phyloP scores from a whole-genome alignment of 768 basidiomycete species.

The Serendipita sp. region DNA sequence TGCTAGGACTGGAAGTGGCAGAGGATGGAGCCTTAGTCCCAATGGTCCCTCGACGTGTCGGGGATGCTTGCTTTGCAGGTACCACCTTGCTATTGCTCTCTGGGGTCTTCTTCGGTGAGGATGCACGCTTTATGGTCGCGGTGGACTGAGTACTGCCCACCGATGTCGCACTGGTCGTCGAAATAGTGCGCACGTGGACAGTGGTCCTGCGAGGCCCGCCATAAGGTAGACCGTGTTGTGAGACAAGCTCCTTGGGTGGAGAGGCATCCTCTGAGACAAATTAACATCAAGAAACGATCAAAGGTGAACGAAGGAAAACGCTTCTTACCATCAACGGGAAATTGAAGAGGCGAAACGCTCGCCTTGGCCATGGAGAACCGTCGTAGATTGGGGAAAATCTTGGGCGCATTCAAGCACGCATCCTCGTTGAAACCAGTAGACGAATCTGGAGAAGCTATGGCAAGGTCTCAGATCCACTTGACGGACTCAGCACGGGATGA shows the following conservation, averaged over 20 bases:
- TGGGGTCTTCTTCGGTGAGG: not conserved
- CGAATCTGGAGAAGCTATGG: not conserved
- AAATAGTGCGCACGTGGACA: not conserved
- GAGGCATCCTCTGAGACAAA: not conserved
- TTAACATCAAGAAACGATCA: not conserved
- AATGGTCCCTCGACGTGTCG: no score
- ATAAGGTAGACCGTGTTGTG: not conserved
- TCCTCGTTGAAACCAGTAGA: not conserved
- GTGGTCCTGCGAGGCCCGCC: not conserved
- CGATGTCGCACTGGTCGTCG: not conserved
- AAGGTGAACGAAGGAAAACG: not conserved
- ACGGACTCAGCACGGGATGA: not conserved
- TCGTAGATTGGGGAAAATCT: not conserved
- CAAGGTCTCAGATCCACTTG: not conserved
- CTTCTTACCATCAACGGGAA: not conserved
- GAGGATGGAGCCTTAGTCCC: not conserved
- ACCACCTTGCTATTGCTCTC: not conserved
- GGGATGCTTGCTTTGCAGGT: not conserved
- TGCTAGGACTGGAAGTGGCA: not conserved
- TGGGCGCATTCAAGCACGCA: not conserved
- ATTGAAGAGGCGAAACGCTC: not conserved
- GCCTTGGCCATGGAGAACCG: slow-evolving; percentile 3
- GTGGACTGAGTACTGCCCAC: not conserved
- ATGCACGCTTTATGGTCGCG: not conserved
- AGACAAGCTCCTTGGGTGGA: not conserved